Evolutionary conservation across 1,284 basidiomycete genomes (phyloP).

Genomic region (Chondrostereum purpureum): DNA sequence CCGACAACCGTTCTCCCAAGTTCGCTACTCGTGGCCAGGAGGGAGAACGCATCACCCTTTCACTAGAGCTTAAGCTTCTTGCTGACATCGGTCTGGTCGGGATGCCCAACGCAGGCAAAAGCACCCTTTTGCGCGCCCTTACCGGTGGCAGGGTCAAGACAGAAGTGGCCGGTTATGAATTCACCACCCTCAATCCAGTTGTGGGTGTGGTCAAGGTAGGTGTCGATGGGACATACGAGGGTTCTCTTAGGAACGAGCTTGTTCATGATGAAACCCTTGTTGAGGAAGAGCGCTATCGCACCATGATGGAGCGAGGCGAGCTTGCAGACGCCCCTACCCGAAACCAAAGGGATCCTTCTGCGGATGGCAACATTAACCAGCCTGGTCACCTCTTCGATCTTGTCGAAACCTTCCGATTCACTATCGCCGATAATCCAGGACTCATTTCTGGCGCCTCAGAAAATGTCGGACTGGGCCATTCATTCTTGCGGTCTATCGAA

Average conservation of each 20-base stretch:
- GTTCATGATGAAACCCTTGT: conserved; percentile 69
- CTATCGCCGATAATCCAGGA: conserved; percentile 96
- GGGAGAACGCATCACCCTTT: conserved; percentile 79
- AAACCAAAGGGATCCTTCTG: conserved; percentile 33
- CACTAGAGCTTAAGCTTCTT: conserved; percentile 90
- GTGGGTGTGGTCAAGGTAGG: conserved; percentile 88
- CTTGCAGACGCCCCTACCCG: conserved; percentile 42
- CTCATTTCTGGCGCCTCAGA: conserved; percentile 81
- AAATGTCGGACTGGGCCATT: conserved; percentile 90
- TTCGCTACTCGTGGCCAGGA: conserved; percentile 75
- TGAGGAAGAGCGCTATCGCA: conserved; percentile 47
- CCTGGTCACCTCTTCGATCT: conserved; percentile 44
- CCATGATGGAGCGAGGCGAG: conserved; percentile 44
- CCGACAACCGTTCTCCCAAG: conserved; percentile 69
- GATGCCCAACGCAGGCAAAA: conserved; percentile 90
- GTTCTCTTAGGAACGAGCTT: conserved; percentile 40
- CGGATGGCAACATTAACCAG: conserved; percentile 16
- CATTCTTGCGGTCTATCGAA: conserved; percentile 91
- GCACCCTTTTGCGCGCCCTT: conserved; percentile 84
- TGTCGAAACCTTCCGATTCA: conserved; percentile 79
- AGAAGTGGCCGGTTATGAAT: conserved; percentile 87
- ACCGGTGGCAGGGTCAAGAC: conserved; percentile 82
- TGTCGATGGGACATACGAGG: conserved; percentile 74
- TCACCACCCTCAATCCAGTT: conserved; percentile 94
- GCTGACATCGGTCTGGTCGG: conserved; percentile 96